Percentiles rank a stretch among this genome's conserved stretches.
These are phyloP conservation scores for Penicillium expansum DNA, from an alignment of 2,329 filamentous ascomycete species.

Conservation along the genomic window DNA sequence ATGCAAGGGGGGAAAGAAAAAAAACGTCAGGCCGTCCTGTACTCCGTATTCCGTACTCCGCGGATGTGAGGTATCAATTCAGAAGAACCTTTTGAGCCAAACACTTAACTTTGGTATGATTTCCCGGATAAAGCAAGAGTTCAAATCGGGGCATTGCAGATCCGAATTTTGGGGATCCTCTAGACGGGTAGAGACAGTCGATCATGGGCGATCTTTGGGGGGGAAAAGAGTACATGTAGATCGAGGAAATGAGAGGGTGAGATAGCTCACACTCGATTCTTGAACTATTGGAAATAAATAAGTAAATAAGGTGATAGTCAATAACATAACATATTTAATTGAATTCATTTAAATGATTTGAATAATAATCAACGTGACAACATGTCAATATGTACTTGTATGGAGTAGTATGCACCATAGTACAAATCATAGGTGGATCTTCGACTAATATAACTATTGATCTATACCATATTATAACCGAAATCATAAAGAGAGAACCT, in stretches of 20 bases:
- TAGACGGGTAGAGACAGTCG: conserved; percentile 14
- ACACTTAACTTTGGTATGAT: background rate
- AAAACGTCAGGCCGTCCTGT: conserved; percentile 1
- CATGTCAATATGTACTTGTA: too few relatives aligned
- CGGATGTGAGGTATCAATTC: conserved; percentile 24
- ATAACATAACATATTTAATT: background rate
- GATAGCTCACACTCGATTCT: background rate
- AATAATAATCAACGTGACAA: background rate
- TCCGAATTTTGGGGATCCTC: conserved; percentile 10
- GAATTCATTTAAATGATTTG: background rate
- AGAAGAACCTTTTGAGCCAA: background rate
- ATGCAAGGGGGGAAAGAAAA: background rate
- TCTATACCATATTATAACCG: background rate
- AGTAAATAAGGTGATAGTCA: background rate
- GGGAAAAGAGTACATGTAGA: background rate
- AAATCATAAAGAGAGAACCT: background rate
- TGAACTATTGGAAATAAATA: conserved; percentile 5
- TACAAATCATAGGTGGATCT: background rate
- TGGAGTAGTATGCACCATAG: too few relatives aligned
- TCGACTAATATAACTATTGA: background rate
- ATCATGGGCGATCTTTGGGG: background rate
- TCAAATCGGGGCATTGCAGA: background rate
- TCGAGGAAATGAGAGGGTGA: conserved; percentile 4
- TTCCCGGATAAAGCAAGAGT: background rate
- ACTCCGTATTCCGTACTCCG: background rate